Percentiles rank a stretch among this genome's conserved stretches.
phyloP scores from a whole-genome alignment of 2,329 filamentous ascomycete genomes.

The Fusarium secorum region DNA sequence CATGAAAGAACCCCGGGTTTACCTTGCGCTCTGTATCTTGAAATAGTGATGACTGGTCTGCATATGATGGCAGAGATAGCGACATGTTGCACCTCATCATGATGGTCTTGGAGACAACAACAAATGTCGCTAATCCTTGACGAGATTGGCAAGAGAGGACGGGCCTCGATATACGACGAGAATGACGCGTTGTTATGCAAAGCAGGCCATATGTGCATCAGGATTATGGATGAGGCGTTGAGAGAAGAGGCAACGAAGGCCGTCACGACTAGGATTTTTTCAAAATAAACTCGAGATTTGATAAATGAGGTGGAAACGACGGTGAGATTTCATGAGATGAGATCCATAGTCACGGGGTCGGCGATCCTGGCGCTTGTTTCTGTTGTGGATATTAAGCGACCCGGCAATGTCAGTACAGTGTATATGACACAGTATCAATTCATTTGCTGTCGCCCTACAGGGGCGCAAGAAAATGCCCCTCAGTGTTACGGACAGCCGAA shows the following conservation, averaged over 20 bases:
- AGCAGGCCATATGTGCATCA: background rate
- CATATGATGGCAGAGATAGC: background rate
- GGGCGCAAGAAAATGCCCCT: slow-evolving; percentile 6
- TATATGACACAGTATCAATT: background rate
- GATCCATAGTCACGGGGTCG: slow-evolving; percentile 6
- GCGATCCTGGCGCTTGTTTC: slow-evolving; percentile 16
- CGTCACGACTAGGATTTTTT: background rate
- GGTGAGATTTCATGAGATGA: background rate
- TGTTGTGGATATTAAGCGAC: slow-evolving; percentile 2
- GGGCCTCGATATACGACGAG: background rate
- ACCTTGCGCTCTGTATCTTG: background rate
- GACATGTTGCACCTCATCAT: background rate
- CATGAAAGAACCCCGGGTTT: background rate
- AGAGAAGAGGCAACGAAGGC: slow-evolving; percentile 15
- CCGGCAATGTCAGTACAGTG: background rate
- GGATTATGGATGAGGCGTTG: background rate
- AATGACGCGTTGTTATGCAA: background rate
- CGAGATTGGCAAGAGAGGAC: background rate
- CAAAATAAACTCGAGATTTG: background rate
- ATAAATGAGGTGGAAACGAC: slow-evolving; percentile 27
- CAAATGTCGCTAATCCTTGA: background rate
- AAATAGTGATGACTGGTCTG: background rate
- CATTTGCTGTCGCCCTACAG: background rate
- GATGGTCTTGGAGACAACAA: background rate
- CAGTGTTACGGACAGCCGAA: background rate